These are phyloP conservation scores for Leishmania arabica DNA, from an alignment of 208 protist species.

Conservation along the genomic window DNA sequence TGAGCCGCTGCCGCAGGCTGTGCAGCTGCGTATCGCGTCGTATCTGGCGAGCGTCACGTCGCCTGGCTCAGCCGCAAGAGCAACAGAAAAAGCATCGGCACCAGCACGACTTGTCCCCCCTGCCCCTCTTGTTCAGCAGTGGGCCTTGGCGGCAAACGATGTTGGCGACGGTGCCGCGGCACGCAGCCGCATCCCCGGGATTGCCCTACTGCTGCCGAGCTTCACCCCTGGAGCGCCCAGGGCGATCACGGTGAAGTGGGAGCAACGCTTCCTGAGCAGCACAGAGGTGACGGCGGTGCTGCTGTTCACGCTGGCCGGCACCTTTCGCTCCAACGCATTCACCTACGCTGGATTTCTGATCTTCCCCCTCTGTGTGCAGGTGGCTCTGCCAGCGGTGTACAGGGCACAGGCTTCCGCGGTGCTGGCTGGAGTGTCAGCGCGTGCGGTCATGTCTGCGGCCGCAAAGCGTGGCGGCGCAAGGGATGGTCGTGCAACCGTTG, in stretches of 20 bases:
- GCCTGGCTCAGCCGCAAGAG: not conserved
- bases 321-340: conserved; percentile 68
- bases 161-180: not conserved
- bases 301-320: conserved; percentile 53
- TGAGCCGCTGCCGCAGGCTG: conserved; percentile 21
- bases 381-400: conserved; percentile 22
- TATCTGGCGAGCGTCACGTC: not conserved
- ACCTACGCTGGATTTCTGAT: conserved; percentile 58
- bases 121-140: conserved; percentile 5
- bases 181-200: not conserved
- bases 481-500: conserved; percentile 1
- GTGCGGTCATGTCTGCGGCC: conserved; percentile 18
- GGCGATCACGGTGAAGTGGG: conserved; percentile 17
- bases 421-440: conserved; percentile 33
- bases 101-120: not conserved
- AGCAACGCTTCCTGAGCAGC: conserved; percentile 11
- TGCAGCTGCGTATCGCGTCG: conserved; percentile 23
- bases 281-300: conserved; percentile 39
- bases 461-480: not conserved
- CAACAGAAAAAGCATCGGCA: not conserved
- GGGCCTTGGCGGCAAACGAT: not conserved
- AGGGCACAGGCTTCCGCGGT: conserved; percentile 19
- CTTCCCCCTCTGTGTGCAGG: conserved; percentile 64
- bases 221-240: not conserved
- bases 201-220: conserved; percentile 5